Conservation (phyloP, 176 grass and related monocot species). For the Phyllostachys edulis region DNA sequence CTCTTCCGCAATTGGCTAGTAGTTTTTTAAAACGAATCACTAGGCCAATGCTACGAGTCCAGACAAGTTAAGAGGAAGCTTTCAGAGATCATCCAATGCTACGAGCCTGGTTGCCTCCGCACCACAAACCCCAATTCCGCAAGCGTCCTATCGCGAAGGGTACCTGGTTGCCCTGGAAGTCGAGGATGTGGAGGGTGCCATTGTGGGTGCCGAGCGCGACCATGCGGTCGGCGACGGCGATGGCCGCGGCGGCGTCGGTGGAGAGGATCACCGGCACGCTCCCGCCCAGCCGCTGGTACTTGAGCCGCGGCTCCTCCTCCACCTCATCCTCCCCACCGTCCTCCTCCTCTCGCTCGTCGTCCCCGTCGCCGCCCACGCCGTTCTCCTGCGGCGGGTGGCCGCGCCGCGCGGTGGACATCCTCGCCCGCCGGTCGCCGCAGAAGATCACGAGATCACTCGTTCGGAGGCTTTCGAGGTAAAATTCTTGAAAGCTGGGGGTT, state of each 20-base stretch:
- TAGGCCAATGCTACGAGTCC: neutral
- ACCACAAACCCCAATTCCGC: conserved; percentile 24
- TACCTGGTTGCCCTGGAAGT: conserved; percentile 99
- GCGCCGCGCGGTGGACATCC: conserved; percentile 42
- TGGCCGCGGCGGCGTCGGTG: conserved; percentile 67
- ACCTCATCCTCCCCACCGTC: conserved; percentile 46
- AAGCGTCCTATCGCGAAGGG: neutral
- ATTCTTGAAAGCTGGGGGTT: neutral
- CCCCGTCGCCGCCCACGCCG: conserved; percentile 55
- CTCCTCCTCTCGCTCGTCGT: conserved; percentile 48
- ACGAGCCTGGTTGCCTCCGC: neutral
- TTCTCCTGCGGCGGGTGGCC: conserved; percentile 53
- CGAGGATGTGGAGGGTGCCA: conserved; percentile 92
- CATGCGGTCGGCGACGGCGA: conserved; percentile 90
- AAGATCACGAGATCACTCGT: conserved; percentile 36
- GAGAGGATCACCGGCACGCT: conserved; percentile 79
- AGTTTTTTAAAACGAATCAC: neutral
- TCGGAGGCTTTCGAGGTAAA: neutral
- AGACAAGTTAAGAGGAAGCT: neutral
- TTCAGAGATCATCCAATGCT: neutral
- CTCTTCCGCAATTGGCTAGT: conserved; percentile 1
- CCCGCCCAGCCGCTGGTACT: conserved; percentile 91
- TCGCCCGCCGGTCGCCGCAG: conserved; percentile 27
- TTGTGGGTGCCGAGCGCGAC: conserved; percentile 88
- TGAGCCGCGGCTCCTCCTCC: conserved; percentile 89